phyloP scores from a whole-genome alignment of 768 basidiomycete species.

The Suillus cothurnatus region DNA sequence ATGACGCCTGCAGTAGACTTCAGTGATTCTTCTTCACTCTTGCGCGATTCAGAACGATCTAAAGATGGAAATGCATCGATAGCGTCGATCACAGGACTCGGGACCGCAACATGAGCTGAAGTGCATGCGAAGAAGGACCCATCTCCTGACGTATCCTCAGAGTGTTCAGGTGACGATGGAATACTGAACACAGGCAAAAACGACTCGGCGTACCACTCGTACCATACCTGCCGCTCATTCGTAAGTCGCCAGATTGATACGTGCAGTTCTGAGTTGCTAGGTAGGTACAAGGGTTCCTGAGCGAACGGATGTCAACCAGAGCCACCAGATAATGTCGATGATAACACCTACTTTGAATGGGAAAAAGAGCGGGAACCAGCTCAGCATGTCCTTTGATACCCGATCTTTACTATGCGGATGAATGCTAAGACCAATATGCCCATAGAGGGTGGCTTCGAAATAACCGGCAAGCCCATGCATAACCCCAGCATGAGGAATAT shows the following conservation, averaged over 20 bases:
- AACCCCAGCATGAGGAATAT: conserved; percentile 92
- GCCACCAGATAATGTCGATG: conserved; percentile 5
- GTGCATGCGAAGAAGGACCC: conserved; percentile 29
- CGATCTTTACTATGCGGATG: conserved; percentile 87
- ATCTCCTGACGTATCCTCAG: conserved; percentile 20
- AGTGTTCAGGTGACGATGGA: conserved; percentile 22
- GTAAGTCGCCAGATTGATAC: conserved; percentile 95
- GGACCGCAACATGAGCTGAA: conserved; percentile 34
- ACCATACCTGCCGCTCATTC: conserved; percentile 91
- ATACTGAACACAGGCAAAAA: conserved; percentile 68
- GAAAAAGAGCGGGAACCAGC: conserved; percentile 98
- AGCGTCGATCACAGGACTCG: conserved; percentile 77
- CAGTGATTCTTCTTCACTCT: conserved; percentile 12
- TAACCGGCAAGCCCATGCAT: conserved; percentile 96
- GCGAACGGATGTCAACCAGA: conserved; percentile 1
- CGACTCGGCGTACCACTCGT: conserved; percentile 97
- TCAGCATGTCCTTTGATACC: conserved; percentile 95
- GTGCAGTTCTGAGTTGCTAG: conserved; percentile 88
- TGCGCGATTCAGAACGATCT: conserved; percentile 17
- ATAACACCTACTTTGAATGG: conserved; percentile 75
- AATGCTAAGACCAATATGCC: conserved; percentile 88
- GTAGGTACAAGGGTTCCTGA: conserved; percentile 92
- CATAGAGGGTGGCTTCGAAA: conserved; percentile 93
- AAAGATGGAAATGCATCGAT: conserved; percentile 42
- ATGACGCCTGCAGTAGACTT: conserved; percentile 49